Evolutionary conservation across 2,329 filamentous ascomycete species (phyloP), one percentile per base, ranked within the genome.

Genomic region (Chrysoporthe cubensis): DNA sequence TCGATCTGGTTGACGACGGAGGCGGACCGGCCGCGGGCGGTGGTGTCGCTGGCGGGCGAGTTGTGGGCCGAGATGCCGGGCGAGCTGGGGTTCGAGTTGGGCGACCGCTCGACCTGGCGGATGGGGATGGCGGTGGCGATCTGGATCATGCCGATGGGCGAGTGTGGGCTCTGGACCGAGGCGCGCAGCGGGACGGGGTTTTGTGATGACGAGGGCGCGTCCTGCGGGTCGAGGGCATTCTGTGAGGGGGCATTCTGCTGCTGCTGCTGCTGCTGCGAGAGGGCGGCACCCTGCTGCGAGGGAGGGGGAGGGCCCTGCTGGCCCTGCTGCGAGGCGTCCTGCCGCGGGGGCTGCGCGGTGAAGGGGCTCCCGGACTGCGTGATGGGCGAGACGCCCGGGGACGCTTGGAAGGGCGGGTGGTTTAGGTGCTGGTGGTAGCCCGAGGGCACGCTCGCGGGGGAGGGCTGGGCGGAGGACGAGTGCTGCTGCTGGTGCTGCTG

Each of bases 1-100:
- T 70, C 68, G 44, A 70, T 68, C 56, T 70, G 68, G 52, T 70
- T 70, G 44, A 70, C 68, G n/a, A 68, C 68, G 21, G 68, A 70
- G 16, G 66, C 40, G 11, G 66, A 68, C 21, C 66, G 43, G 46
- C 64, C 62, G 5, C 59, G 59, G 18, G 52, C 62, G 1, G 63
- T 63, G 32, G 63, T 63, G 32, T 70, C 68, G 7, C 66, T 69
- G 34, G 62, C 58, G 1, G 68, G 68, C n/a, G 68, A 70, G n/a
- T 57, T 59, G 4, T 57, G 62, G 21, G 40, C 66, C 37, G 66
- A 64, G 4, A 67, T 48, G 21, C 57, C 44, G 13, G 52, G 52
- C 18, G 63, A 59, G 54, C 42, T 65, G 14, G 42, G 16, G 16
- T 66, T 66, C 14, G 46, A 52, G 32, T 68, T 68, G 2, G 68